Base-by-base conservation (phyloP, 208 protist species). In the Leptomonas seymouri region DNA sequence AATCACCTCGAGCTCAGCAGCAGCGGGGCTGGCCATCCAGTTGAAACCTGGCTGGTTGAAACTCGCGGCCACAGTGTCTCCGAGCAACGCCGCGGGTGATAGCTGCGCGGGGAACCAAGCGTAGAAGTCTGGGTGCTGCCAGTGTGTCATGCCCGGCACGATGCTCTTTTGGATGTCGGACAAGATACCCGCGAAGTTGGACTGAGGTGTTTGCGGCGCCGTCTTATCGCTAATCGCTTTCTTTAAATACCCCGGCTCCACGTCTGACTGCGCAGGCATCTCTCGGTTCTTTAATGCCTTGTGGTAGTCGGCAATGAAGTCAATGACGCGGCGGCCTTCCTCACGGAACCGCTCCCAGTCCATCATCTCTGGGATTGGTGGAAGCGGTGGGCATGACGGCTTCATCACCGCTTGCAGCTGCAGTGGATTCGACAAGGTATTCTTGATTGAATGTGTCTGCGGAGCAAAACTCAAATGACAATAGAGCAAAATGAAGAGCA, bases 111-210 rank as follows among this genome's bases (percentile, higher is more conserved):
- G 84, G 48, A 87, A 89, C 64, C 64, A 87, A 4, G 82, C 76
- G 61, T 81, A 84, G 56, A 90, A 90, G 50, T 80, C 65, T n/a
- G 78, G 73, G 71, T 81, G 76, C 72, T 93, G 87, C 85, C 87
- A 91, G 74, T 89, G 80, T 18, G 79, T 91, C 70, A 93, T 85
- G 54, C 85, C 84, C 5, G 87, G 85, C 23, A 86, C 62, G 53
- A 93, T 85, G 54, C 82, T 42, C 9, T 70, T 39, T 50, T 76
- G 51, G 23, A 90, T 71, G 65, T 93, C 85, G 15, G 44, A 62
- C 25, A 87, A 31, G 20, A 91, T 66, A 25, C 39, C 44, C n/a
- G 55, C 63, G 41, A 84, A 90, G 51, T 71, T 49, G 5, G 55
- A 55, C 16, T 61, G 55, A 31, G 71, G 56, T 14, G 53, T 57